A percentile compares a stretch with the other conserved stretches of the same genome.
Conservation (phyloP, 208 protist genomes). For the Acanthamoeba lenticulata region DNA sequence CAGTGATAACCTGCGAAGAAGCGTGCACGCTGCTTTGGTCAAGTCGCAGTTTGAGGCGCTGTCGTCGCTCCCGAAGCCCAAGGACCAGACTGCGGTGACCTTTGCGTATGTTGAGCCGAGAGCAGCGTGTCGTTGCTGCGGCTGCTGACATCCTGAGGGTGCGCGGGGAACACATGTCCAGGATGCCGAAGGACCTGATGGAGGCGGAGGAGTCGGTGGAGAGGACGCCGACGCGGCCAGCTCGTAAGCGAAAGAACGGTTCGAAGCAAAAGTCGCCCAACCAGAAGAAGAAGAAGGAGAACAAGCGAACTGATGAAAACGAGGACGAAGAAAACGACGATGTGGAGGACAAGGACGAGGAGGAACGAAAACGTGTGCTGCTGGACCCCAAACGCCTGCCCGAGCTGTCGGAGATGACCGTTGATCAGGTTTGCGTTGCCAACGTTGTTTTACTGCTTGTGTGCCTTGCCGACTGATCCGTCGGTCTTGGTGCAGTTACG, state of each 20-base stretch:
- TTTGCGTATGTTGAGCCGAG: background rate
- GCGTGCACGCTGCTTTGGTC: background rate
- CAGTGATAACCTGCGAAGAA: background rate
- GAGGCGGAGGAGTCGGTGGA: too few relatives aligned
- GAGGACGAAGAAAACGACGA: too few relatives aligned
- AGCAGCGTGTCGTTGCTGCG: too few relatives aligned
- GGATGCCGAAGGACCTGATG: too few relatives aligned
- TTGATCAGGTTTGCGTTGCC: background rate
- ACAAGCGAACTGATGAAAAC: too few relatives aligned
- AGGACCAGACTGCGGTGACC: background rate
- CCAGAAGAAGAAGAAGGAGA: too few relatives aligned
- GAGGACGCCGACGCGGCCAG: background rate
- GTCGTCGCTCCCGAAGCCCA: background rate
- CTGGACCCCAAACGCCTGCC: background rate
- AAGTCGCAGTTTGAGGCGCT: constrained; percentile 27
- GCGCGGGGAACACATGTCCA: background rate
- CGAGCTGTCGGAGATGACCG: background rate
- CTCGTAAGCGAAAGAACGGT: background rate
- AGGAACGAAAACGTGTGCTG: background rate
- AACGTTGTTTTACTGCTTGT: background rate
- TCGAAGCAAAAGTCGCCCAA: too few relatives aligned
- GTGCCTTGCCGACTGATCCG: background rate
- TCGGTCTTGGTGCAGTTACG: background rate
- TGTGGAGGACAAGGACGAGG: background rate
- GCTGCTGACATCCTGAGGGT: background rate